These are phyloP conservation scores for Rhodotorula sp. DNA, from an alignment of 1,284 basidiomycete genomes.

Conservation along the genomic window DNA sequence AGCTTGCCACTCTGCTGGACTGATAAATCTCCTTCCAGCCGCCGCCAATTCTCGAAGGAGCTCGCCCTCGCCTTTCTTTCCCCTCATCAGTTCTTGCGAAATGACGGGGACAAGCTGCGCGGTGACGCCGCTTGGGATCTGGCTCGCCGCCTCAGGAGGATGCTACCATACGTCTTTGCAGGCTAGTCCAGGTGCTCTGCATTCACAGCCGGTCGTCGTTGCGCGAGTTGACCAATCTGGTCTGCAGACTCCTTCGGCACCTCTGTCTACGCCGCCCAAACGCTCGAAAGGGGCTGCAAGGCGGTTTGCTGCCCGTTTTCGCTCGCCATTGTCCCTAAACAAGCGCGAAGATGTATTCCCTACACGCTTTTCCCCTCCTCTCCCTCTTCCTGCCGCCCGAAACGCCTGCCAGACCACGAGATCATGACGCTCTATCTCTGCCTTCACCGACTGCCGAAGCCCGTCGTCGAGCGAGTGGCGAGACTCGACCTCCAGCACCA, in stretches of 20 bases:
- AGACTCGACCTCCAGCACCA: constrained; percentile 43
- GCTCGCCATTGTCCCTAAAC: constrained; percentile 65
- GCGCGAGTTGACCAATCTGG: neutral
- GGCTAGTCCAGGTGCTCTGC: too few species aligned
- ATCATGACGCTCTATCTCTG: constrained; percentile 37
- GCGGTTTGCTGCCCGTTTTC: constrained; percentile 73
- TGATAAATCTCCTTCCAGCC: too few species aligned
- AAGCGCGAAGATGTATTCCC: constrained; percentile 54
- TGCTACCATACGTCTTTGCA: too few species aligned
- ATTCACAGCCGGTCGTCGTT: neutral
- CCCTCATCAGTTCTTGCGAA: too few species aligned
- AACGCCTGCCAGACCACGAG: constrained; percentile 30
- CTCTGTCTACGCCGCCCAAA: constrained; percentile 58
- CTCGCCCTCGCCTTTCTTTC: too few species aligned
- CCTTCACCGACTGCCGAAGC: constrained; percentile 22
- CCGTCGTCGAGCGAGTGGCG: neutral
- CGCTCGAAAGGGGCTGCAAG: constrained; percentile 57
- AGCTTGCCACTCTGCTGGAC: too few species aligned
- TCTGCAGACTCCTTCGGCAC: constrained; percentile 55
- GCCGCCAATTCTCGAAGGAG: too few species aligned
- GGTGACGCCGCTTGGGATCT: too few species aligned
- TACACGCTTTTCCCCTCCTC: constrained; percentile 52
- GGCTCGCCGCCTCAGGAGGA: too few species aligned
- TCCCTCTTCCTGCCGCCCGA: constrained; percentile 9
- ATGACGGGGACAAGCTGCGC: too few species aligned